Conservation (phyloP, 2,329 filamentous ascomycete genomes). For the Annulohypoxylon truncatum region DNA sequence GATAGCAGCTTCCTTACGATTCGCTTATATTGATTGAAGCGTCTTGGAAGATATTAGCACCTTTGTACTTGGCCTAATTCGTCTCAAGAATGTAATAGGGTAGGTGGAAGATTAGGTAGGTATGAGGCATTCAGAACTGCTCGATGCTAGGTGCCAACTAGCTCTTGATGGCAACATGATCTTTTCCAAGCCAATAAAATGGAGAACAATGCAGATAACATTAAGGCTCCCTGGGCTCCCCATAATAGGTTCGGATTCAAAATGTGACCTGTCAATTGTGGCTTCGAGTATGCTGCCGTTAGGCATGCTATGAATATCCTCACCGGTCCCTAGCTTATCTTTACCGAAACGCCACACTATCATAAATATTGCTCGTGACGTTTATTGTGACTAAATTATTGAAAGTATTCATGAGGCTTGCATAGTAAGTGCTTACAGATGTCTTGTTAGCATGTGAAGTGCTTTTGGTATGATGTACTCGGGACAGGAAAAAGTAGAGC, state of each 20-base stretch:
- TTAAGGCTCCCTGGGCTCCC: neutral
- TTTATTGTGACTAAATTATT: neutral
- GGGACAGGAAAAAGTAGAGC: neutral
- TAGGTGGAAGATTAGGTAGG: too few species aligned
- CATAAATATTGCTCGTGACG: neutral
- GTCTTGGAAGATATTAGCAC: neutral
- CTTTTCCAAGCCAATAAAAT: neutral
- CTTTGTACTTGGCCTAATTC: neutral
- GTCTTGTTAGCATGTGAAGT: neutral
- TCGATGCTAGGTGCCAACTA: too few species aligned
- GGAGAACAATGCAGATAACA: neutral
- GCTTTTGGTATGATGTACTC: neutral
- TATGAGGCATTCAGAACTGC: too few species aligned
- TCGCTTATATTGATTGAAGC: neutral
- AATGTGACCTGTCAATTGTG: constrained; percentile 15
- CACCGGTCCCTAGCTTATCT: neutral
- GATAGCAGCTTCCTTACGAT: neutral
- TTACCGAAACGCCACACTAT: neutral
- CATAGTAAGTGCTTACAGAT: neutral
- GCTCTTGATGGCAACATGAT: too few species aligned
- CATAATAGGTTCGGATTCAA: neutral
- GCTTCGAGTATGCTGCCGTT: neutral
- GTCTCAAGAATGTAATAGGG: too few species aligned
- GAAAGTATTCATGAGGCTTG: neutral
- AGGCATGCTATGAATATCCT: neutral